Percentiles rank a stretch among this genome's conserved stretches.
Evolutionary conservation across 169 alveolate species (phyloP).

Genomic region (Cryptosporidium canis): DNA sequence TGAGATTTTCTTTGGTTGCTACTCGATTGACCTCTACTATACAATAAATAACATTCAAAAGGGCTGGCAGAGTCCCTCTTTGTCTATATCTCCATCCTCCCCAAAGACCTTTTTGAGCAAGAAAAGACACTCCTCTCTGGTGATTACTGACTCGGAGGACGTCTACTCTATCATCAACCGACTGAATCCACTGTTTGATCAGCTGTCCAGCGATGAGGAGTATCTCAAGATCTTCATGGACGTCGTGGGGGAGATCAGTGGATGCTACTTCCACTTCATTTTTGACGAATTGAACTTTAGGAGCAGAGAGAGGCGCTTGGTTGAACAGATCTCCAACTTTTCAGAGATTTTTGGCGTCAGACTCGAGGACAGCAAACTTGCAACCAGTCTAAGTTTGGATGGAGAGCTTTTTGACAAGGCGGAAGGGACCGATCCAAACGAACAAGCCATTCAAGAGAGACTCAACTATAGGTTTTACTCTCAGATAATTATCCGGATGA

Average conservation of each 20-base stretch:
- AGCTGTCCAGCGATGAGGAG: slow-evolving; percentile 10
- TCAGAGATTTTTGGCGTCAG: not conserved
- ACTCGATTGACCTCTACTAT: slow-evolving; percentile 46
- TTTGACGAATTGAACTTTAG: not conserved
- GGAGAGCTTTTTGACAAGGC: slow-evolving; percentile 15
- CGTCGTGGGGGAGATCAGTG: slow-evolving; percentile 6
- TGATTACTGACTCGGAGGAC: slow-evolving; percentile 54
- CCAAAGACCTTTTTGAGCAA: slow-evolving; percentile 19
- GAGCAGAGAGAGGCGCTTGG: not conserved
- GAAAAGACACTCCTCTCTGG: slow-evolving; percentile 43
- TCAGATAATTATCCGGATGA: slow-evolving; percentile 37
- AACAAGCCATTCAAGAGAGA: slow-evolving; percentile 12
- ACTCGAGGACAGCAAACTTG: slow-evolving; percentile 14
- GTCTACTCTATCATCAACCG: slow-evolving; percentile 20
- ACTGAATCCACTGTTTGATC: slow-evolving; percentile 46
- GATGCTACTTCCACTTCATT: slow-evolving; percentile 16
- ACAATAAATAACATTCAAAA: slow-evolving; percentile 44
- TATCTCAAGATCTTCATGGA: slow-evolving; percentile 26
- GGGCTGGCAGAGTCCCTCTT: slow-evolving; percentile 46
- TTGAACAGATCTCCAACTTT: slow-evolving; percentile 19
- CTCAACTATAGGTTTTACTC: slow-evolving; percentile 43
- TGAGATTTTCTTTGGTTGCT: slow-evolving; percentile 68
- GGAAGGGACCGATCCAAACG: not conserved
- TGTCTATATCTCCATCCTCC: slow-evolving; percentile 49
- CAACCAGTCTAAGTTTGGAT: slow-evolving; percentile 8